Evolutionary conservation across 495 filamentous ascomycete species (phyloP), one percentile per base, ranked within the genome.

Genomic region (Talaromyces wortmannii): DNA sequence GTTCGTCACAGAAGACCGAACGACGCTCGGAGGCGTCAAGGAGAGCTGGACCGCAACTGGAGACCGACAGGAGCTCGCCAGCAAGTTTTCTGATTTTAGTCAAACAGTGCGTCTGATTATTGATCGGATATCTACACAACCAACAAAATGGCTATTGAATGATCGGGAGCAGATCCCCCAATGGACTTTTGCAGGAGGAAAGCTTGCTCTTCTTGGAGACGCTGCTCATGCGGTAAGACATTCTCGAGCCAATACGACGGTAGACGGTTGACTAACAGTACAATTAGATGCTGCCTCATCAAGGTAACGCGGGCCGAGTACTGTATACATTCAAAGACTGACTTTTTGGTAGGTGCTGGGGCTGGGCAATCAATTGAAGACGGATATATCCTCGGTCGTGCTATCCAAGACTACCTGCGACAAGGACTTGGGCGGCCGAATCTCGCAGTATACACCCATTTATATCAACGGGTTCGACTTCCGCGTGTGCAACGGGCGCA

Each of bases 401-500:
- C 65, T 0, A 23, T 76, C 5, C 43, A 57, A 8, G 69, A 70
- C 32, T 65, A 63, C 47, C 55, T 71, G 36, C 36, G 13, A 40
- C 36, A 13, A 40, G 8, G 13, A 13, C 36, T 13, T 13, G 45
- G 17, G 49, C 7, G 45, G 44, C 36, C 58, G 29, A 23, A 4
- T 23, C 55, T 71, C 15, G 47, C 59, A n/a, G 7, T 45, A n/a
- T 73, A 60, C 49, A 67, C 67, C 53, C 42, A 58, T 11, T 60
- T 76, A 3, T 75, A 76, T 47, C 70, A 76, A 60, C 49, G 55
- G n/a, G 69, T 74, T 2, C 66, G 73, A 3, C 54, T 70, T 5
- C 72, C 73, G 0, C 64, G 73, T 29, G 67, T 71, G 7, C 66
- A 72, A 55, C 66, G 67, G 45, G 60, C 64, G 17, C 73, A 74